Percentiles rank a stretch among this genome's conserved stretches.
phyloP scores from a whole-genome alignment of 306 rosid genomes.

The Castanopsis chinensis region DNA sequence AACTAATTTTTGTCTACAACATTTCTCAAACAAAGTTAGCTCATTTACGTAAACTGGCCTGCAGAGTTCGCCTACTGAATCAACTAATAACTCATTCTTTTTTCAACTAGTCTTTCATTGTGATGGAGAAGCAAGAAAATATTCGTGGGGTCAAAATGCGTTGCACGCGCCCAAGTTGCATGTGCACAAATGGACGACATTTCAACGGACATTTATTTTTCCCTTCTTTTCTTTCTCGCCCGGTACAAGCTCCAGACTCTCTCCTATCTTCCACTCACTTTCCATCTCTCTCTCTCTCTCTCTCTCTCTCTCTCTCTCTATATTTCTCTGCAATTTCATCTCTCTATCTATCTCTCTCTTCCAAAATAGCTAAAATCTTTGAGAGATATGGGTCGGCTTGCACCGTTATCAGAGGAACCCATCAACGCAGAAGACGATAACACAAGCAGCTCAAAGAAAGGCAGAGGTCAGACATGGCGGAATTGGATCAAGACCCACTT shows the following conservation, averaged over 20 bases:
- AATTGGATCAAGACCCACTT: conserved; percentile 84
- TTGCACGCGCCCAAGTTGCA: conserved; percentile 28
- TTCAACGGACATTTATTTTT: background rate
- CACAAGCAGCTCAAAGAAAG: conserved; percentile 38
- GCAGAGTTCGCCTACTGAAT: too few relatives aligned
- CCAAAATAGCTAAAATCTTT: background rate
- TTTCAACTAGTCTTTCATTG: too few relatives aligned
- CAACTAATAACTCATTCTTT: too few relatives aligned
- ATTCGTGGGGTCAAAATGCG: background rate
- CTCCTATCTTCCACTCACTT: background rate
- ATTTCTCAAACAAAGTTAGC: too few relatives aligned
- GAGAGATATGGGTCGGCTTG: conserved; percentile 59
- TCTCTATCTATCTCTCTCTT: background rate
- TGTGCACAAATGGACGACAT: background rate
- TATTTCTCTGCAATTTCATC: background rate
- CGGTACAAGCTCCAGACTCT: background rate
- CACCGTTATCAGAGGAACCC: conserved; percentile 88
- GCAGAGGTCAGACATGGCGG: conserved; percentile 64
- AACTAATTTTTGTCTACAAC: too few relatives aligned
- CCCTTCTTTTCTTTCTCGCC: too few relatives aligned
- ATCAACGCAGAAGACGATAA: conserved; percentile 52
- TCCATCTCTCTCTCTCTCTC: background rate
- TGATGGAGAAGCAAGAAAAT: background rate
- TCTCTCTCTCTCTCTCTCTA: background rate
- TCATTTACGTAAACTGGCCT: too few relatives aligned